A percentile compares a stretch with the other conserved stretches of the same genome.
Evolutionary conservation across 352 stramenopile species (phyloP).

Genomic region (Hyaloperonospora brassicae): DNA sequence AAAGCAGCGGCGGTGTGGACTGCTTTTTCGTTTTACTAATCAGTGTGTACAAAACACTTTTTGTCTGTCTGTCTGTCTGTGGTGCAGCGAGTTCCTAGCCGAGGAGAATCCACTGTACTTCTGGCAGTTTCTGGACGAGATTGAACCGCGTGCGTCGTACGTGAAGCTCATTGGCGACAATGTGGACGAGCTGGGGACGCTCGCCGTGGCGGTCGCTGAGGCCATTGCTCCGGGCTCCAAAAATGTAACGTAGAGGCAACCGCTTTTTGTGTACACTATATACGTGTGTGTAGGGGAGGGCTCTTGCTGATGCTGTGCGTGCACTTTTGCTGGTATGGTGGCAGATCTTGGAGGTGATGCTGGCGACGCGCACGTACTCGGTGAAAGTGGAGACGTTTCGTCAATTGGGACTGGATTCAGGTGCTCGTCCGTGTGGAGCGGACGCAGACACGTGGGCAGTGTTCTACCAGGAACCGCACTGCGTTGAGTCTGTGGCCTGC

Average conservation of each 20-base stretch:
- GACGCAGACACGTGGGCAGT: constrained; percentile 59
- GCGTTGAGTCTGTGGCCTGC: constrained; percentile 58
- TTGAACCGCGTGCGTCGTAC: constrained; percentile 27
- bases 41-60: no score
- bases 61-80: constrained; percentile 4
- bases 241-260: constrained; percentile 31
- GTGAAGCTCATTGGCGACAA: constrained; percentile 32
- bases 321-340: no score
- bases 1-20: no score
- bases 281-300: not conserved
- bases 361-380: constrained; percentile 70
- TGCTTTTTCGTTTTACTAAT: no score
- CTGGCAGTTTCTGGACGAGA: constrained; percentile 59
- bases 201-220: constrained; percentile 49
- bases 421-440: constrained; percentile 41
- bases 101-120: constrained; percentile 74
- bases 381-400: constrained; percentile 80
- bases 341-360: constrained; percentile 72
- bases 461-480: constrained; percentile 58
- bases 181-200: constrained; percentile 38
- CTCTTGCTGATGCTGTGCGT: not conserved
- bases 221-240: constrained; percentile 52
- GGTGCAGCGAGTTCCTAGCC: constrained; percentile 64
- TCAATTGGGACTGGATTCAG: constrained; percentile 69
- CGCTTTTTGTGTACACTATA: not conserved